These are phyloP conservation scores for Trichoderma oligosporum DNA, from an alignment of 2,329 filamentous ascomycete genomes.

Conservation along the genomic window DNA sequence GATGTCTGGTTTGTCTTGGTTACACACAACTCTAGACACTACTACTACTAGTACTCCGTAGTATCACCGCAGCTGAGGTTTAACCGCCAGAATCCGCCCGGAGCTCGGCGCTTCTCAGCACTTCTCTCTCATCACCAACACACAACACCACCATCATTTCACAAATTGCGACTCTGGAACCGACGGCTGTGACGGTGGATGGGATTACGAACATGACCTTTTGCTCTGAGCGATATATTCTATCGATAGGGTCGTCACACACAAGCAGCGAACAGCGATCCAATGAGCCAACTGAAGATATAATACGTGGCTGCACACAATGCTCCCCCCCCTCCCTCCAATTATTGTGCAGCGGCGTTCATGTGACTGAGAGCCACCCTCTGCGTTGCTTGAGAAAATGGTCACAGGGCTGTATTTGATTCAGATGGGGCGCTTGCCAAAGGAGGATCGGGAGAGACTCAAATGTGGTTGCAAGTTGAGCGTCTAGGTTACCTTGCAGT, in stretches of 20 bases:
- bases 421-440: slow-evolving; percentile 10
- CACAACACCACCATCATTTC: slow-evolving; percentile 9
- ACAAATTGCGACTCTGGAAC: slow-evolving; percentile 12
- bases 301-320: slow-evolving; percentile 14
- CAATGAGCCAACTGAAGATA: slow-evolving; percentile 12
- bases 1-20: no score
- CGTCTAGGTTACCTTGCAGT: not conserved
- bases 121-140: slow-evolving; percentile 13
- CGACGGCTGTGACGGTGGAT: slow-evolving; percentile 12
- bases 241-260: slow-evolving; percentile 16
- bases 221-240: slow-evolving; percentile 12
- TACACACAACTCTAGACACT: not conserved
- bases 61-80: not conserved
- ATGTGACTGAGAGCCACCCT: slow-evolving; percentile 17
- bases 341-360: slow-evolving; percentile 1
- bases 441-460: not conserved
- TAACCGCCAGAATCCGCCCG: slow-evolving; percentile 1
- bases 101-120: slow-evolving; percentile 17
- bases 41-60: not conserved
- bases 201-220: not conserved
- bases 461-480: not conserved
- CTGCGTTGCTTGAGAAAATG: slow-evolving; percentile 5
- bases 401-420: slow-evolving; percentile 18
- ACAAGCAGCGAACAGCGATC: not conserved
- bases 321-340: slow-evolving; percentile 1